Evolutionary conservation across 2,329 filamentous ascomycete genomes (phyloP).

Genomic region (Penicillium sp.): DNA sequence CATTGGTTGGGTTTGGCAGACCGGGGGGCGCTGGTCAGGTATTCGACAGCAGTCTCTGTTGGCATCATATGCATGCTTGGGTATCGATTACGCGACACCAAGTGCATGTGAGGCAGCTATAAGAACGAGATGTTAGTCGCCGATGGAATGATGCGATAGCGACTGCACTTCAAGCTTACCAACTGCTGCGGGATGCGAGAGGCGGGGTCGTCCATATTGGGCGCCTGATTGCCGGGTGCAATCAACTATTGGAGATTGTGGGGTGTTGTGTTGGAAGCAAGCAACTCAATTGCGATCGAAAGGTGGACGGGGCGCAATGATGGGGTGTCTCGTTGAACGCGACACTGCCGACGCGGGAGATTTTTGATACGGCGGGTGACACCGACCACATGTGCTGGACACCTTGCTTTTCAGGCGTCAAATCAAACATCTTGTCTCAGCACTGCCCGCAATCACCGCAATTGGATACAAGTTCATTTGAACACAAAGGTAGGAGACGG

Average conservation of each 20-base stretch:
- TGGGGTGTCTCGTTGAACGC: slow-evolving; percentile 6
- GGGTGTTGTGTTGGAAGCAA: neutral
- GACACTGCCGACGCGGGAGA: slow-evolving; percentile 39
- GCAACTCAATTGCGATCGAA: slow-evolving; percentile 15
- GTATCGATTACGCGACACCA: slow-evolving; percentile 82
- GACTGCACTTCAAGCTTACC: slow-evolving; percentile 37
- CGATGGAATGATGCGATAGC: neutral
- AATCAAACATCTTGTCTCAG: neutral
- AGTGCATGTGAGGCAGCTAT: slow-evolving; percentile 84
- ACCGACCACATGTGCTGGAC: slow-evolving; percentile 18
- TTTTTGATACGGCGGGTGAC: slow-evolving; percentile 30
- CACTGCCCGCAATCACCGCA: too few species aligned
- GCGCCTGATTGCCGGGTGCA: slow-evolving; percentile 18
- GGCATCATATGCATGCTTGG: slow-evolving; percentile 71
- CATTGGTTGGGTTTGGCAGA: slow-evolving; percentile 81
- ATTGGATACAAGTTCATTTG: too few species aligned
- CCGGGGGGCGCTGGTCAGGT: slow-evolving; percentile 81
- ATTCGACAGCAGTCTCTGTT: slow-evolving; percentile 76
- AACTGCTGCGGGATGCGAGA: slow-evolving; percentile 48
- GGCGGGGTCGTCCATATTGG: slow-evolving; percentile 50
- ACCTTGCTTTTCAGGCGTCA: slow-evolving; percentile 25
- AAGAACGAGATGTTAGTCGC: slow-evolving; percentile 8
- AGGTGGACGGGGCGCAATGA: neutral
- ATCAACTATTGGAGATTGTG: neutral
- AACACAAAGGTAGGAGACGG: too few species aligned